These are phyloP conservation scores for Trichoderma simmonsii DNA, from an alignment of 2,329 filamentous ascomycete genomes.

Conservation along the genomic window DNA sequence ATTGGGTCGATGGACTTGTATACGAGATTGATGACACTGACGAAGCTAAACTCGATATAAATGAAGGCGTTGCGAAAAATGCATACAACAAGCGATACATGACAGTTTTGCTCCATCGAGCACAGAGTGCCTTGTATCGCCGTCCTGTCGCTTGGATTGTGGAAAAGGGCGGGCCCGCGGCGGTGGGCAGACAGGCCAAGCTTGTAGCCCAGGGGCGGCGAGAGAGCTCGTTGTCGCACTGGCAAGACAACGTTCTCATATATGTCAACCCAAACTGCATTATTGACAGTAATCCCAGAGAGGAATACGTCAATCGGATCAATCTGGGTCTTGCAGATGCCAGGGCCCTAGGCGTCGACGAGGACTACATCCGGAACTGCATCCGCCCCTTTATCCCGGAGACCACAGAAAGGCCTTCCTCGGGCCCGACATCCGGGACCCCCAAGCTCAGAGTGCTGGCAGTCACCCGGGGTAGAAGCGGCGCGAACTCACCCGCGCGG, in stretches of 20 bases:
- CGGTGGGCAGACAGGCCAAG: conserved; percentile 26
- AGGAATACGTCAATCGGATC: conserved; percentile 42
- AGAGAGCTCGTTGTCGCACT: conserved; percentile 24
- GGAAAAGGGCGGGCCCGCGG: conserved; percentile 33
- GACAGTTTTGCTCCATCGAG: conserved; percentile 33
- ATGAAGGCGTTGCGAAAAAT: conserved; percentile 40
- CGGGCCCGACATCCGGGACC: background rate
- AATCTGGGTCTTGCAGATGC: conserved; percentile 39
- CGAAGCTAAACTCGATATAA: conserved; percentile 39
- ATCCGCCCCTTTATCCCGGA: conserved; percentile 37
- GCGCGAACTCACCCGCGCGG: conserved; percentile 20
- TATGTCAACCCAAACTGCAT: conserved; percentile 37
- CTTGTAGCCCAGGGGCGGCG: conserved; percentile 18
- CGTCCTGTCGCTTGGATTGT: conserved; percentile 39
- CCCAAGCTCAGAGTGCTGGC: conserved; percentile 6
- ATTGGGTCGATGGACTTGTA: conserved; percentile 41
- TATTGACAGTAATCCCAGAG: conserved; percentile 34
- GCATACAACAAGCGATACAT: conserved; percentile 39
- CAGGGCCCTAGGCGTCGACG: conserved; percentile 32
- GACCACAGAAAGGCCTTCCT: background rate
- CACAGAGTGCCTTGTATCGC: conserved; percentile 34
- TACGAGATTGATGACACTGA: conserved; percentile 38
- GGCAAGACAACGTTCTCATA: conserved; percentile 36
- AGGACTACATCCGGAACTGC: conserved; percentile 37
- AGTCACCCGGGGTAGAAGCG: conserved; percentile 15